Conservation (phyloP, 257 asterid species). For the Fraxinus americana region DNA sequence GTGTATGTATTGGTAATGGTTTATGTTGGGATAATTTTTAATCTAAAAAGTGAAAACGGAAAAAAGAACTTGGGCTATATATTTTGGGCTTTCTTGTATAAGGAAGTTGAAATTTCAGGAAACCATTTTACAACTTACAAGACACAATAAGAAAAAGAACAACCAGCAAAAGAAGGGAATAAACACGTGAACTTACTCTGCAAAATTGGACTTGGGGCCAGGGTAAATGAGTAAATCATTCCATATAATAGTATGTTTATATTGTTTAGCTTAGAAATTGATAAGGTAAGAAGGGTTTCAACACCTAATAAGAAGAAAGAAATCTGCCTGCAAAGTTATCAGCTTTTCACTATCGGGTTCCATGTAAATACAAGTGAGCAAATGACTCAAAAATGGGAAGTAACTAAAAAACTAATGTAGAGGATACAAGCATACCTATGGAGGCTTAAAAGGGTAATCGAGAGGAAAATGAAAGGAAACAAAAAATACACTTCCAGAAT, state of each 20-base stretch:
- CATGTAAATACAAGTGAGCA: too few relatives aligned
- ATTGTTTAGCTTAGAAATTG: not conserved
- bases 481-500: constrained; percentile 38
- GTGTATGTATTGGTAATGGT: too few relatives aligned
- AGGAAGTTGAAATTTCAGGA: not conserved
- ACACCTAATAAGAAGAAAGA: not conserved
- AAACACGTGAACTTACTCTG: not conserved
- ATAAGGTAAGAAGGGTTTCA: not conserved
- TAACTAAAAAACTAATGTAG: not conserved
- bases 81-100: too few relatives aligned
- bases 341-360: too few relatives aligned
- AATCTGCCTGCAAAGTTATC: too few relatives aligned
- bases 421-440: constrained; percentile 31
- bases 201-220: not conserved
- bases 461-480: constrained; percentile 43
- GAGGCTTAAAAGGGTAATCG: constrained; percentile 44
- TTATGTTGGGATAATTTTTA: too few relatives aligned
- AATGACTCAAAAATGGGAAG: not conserved
- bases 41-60: too few relatives aligned
- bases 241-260: not conserved
- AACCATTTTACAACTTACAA: not conserved
- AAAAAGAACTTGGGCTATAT: too few relatives aligned
- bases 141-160: not conserved
- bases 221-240: not conserved
- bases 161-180: not conserved